These are phyloP conservation scores for Scheffersomyces ergatensis DNA, from an alignment of 805 yeast genomes.

Conservation along the genomic window DNA sequence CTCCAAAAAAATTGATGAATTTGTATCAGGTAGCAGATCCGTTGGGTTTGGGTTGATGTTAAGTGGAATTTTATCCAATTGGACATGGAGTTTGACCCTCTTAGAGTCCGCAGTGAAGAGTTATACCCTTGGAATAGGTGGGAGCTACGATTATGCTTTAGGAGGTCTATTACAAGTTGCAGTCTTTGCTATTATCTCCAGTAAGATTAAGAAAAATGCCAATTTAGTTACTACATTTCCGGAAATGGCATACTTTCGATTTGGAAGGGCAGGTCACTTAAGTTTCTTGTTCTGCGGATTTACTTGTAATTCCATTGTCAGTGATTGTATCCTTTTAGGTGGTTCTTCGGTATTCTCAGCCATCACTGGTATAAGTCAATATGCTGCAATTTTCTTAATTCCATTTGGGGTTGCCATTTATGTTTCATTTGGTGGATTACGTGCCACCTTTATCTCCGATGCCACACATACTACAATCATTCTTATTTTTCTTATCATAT, in stretches of 20 bases:
- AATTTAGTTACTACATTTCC: conserved; percentile 31
- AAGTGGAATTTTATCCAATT: conserved; percentile 18
- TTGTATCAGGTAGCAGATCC: conserved; percentile 14
- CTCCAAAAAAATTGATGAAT: conserved; percentile 14
- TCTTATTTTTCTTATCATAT: conserved; percentile 16
- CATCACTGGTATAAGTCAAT: conserved; percentile 68
- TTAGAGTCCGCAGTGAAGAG: conserved; percentile 18
- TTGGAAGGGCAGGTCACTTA: conserved; percentile 25
- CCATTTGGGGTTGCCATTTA: conserved; percentile 23
- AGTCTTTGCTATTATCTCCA: conserved; percentile 32
- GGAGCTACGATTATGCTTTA: conserved; percentile 21
- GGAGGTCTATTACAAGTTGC: conserved; percentile 26
- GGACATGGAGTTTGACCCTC: conserved; percentile 28
- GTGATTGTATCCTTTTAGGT: conserved; percentile 19
- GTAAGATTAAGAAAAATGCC: conserved; percentile 29
- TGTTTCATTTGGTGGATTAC: conserved; percentile 22
- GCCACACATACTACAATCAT: conserved; percentile 23
- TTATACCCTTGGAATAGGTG: conserved; percentile 19
- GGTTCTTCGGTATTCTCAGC: conserved; percentile 78
- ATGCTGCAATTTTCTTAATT: conserved; percentile 19
- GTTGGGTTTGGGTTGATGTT: conserved; percentile 15
- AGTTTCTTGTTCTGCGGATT: conserved; percentile 21
- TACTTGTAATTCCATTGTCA: conserved; percentile 18
- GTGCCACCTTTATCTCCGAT: conserved; percentile 25
- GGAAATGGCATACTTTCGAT: conserved; percentile 23